Evolutionary conservation across 225 moss, liverwort and hornwort species (phyloP), one percentile per base, ranked within the genome.

Genomic region (Pseudisothecium myosuroides): DNA sequence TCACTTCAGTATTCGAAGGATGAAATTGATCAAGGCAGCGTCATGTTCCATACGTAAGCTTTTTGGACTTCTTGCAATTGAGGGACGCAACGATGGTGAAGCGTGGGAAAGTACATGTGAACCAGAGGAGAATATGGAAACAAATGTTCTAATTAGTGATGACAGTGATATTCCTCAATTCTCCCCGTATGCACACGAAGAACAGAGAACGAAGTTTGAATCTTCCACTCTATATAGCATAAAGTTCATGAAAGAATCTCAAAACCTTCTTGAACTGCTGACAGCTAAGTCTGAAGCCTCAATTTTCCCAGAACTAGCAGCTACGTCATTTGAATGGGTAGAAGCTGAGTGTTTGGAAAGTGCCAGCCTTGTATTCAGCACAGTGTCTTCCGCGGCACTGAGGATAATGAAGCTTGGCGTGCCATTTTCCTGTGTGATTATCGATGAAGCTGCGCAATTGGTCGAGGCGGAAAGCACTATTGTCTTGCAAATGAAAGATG

Each of bases 361-460:
- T 87, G 93, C 94, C 76, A 93, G 90, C 69, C 93, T 94, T 85
- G 92, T 94, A 72, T 93, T 94, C 89, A 94, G 94, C 88, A 94
- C 93, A 75, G 94, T 94, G 62, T 94, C 93, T 71, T 90, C 94
- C 72, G 93, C 91, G 65, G 93, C 81, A 20, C 79, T 94, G 73
- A 89, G 90, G 88, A 89, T 86, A 82, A 93, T 94, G 93, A 94
- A 92, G 89, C 82, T 94, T 34, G 93, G 93, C 52, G 43, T 85
- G 58, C 91, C 92, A 37, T 93, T 94, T 83, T 92, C 92, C 37
- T 94, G 91, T 91, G 93, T 93, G 17, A 91, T 95, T 68, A 81
- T 96, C 89, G 95, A 95, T 89, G 95, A 96, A 88, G 96, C 96
- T 87, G 94, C 94, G 49, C 95, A 96, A 88, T 94, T 96, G 88